Base-by-base conservation (phyloP, 2,329 filamentous ascomycete species). In the Apiospora pterosperma region DNA sequence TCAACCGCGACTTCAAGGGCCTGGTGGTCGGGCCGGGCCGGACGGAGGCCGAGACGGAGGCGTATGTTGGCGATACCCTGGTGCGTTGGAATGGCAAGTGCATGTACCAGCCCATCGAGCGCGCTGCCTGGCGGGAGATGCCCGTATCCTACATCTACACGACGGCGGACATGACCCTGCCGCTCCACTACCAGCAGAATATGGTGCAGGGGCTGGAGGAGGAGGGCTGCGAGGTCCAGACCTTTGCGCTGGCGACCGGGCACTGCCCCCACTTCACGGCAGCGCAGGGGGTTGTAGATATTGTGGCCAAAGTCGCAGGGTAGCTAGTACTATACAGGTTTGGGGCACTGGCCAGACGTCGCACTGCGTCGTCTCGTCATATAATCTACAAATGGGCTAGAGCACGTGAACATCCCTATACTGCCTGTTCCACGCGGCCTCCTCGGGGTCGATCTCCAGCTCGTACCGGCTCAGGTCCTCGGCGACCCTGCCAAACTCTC, bases 221-320 rank as follows among this genome's bases (percentile, higher is more conserved):
- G n/a, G 67, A 63, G 3, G 66, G 67, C 1, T 23, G 58, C 8
- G 41, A 65, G 34, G 65, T 68, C 1, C 62, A 63, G 48, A 68
- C 68, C 0, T 59, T 67, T 2, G 63, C 66, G 31, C 10, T 71
- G n/a, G 52, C 14, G 11, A 59, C 64, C 21, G 67, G 67, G 1
- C 68, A 70, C 41, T 69, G 64, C 23, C 66, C 68, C 0, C 66
- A 70, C 28, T 44, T 70, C 14, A 69, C 64, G 5, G 62, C 48
- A 1, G 63, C 67, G 4, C 44, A 67, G 25, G 66, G 58, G 4
- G 64, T 71, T 1, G 65, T 66, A 1, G 63, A 61, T 16, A 31
- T 62, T 10, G 36, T 67, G 5, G 44, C 21, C 16, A 62, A 63
- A 5, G 28, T 48, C 21, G 61, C 39, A 58, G n/a, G n/a, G n/a